Evolutionary conservation across 176 grass and related monocot genomes (phyloP), one percentile per base, ranked within the genome.

Genomic region (Musa schizocarpa): DNA sequence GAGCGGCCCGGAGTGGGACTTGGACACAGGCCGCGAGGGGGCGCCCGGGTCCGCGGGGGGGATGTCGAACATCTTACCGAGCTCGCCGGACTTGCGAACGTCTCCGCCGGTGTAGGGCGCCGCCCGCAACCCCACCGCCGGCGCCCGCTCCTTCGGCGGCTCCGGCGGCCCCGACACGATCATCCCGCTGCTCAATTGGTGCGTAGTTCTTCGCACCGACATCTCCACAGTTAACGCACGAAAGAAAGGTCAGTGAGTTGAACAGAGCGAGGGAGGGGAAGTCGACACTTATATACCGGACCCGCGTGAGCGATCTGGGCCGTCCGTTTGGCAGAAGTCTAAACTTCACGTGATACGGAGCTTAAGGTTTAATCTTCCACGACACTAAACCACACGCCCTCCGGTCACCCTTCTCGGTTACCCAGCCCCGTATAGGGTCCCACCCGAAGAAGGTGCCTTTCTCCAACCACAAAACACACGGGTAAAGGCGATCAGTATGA

Each of bases 51-150:
- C 52, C 53, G 70, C 24, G 61, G 59, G 61, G 50, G 77, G 13
- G 82, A 96, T 85, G 69, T 96, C 89, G 72, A 97, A 97, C 94
- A 97, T 97, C 65, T 91, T 88, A 16, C 86, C 94, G 3, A 93
- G 82, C 68, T 98, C 94, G 1, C 90, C 94, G 0, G 94, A 93
- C 26, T 84, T 81, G 29, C 74, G 50, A 10, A 85, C 76, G 79
- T 98, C 90, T 2, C 94, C 94, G 65, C 94, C 94, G 8, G 90
- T 98, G 86, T 93, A 98, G 43, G 90, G 90, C 65, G 77, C 82
- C 74, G 89, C 77, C 58, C 52, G 71, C 8, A 90, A 85, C 13
- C 84, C 88, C 13, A 81, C 79, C 13, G 89, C 80, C 14, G 83
- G 74, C 27, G 70, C 14, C 72, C 84, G 86, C 77, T 90, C 88